phyloP scores from a whole-genome alignment of 140 eudicot species.

The Oenanthe javanica region DNA sequence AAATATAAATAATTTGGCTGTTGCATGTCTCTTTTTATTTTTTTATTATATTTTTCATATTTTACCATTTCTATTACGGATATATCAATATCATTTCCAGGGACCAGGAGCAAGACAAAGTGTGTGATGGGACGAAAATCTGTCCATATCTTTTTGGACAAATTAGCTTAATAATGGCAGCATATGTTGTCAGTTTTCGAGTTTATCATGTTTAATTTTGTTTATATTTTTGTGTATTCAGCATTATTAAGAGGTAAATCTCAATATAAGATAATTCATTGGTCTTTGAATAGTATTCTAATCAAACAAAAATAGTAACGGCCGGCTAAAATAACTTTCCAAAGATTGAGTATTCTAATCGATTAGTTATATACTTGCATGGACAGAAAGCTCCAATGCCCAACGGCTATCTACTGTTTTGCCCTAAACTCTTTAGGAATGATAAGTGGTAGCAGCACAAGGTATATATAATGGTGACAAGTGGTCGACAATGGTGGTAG shows the following conservation, averaged over 20 bases:
- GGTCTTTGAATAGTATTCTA: neutral
- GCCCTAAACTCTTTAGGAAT: too few species aligned
- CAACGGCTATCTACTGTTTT: too few species aligned
- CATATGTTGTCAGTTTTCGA: too few species aligned
- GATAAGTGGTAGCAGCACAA: too few species aligned
- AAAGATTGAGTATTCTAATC: too few species aligned
- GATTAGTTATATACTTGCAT: too few species aligned
- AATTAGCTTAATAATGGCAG: neutral
- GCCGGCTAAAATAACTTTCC: too few species aligned
- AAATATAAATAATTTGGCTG: neutral
- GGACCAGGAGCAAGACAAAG: neutral
- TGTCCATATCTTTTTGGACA: neutral
- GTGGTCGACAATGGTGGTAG: too few species aligned
- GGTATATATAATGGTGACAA: too few species aligned
- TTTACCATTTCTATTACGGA: neutral
- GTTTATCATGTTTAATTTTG: too few species aligned
- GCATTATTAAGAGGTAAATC: neutral
- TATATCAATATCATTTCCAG: neutral
- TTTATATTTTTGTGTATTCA: neutral
- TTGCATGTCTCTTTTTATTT: neutral
- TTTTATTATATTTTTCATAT: neutral
- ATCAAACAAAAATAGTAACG: neutral
- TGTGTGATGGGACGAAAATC: neutral
- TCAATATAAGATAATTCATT: neutral
- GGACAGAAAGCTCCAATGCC: too few species aligned